These are phyloP conservation scores for Deinandra increscens DNA, from an alignment of 129 eudicot genomes.

Conservation along the genomic window DNA sequence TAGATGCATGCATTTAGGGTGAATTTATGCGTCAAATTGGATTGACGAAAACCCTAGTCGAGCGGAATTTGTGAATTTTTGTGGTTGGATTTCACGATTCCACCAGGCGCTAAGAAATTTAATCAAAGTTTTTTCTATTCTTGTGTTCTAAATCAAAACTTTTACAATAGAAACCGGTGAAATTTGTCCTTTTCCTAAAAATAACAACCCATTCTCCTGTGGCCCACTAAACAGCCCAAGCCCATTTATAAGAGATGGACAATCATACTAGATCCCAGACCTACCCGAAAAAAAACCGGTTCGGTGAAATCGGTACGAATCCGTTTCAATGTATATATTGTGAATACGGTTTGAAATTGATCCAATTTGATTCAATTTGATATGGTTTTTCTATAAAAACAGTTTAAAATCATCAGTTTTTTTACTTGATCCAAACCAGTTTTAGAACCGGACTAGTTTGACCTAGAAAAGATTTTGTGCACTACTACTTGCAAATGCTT, in stretches of 20 bases:
- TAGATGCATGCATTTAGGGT: conserved; percentile 7
- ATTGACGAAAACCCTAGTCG: conserved; percentile 35
- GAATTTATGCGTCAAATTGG: conserved; percentile 26
- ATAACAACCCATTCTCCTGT: not conserved
- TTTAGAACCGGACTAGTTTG: no score
- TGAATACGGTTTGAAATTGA: no score
- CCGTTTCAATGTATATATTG: no score
- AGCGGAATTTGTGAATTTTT: conserved; percentile 29
- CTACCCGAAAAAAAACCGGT: no score
- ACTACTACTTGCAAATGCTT: no score
- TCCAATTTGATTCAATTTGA: no score
- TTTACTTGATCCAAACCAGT: no score
- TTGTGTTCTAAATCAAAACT: conserved; percentile 10
- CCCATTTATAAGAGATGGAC: not conserved
- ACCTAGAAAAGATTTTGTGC: no score
- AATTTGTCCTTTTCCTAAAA: not conserved
- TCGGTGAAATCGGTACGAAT: no score
- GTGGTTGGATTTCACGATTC: conserved; percentile 22
- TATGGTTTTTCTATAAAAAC: no score
- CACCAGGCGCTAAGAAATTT: conserved; percentile 32
- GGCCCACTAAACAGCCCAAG: conserved; percentile 25
- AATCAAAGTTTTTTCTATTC: not conserved
- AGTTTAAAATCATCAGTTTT: no score
- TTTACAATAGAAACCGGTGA: not conserved
- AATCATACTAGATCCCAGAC: no score